Evolutionary conservation across 2,329 filamentous ascomycete genomes (phyloP), one percentile per base, ranked within the genome.

Genomic region (Fragosphaeria purpurea): DNA sequence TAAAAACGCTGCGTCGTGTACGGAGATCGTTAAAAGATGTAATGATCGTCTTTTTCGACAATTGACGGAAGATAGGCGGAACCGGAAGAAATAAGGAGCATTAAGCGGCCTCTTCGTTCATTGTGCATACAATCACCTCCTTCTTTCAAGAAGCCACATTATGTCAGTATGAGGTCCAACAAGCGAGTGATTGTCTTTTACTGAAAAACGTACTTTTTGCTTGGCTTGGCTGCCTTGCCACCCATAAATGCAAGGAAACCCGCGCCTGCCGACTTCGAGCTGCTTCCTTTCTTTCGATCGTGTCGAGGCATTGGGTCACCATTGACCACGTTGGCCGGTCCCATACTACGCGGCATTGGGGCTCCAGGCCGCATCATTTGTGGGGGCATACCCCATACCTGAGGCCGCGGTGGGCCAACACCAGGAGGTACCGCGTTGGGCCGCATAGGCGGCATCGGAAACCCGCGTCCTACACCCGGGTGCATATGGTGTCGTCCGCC

Each of bases 181-280:
- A 22, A 22, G 22, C 22, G 22, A 22, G 22, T 22, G 22, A 22
- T 22, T 22, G 22, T 22, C 22, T 22, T 22, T 22, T 22, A 22
- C 22, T 22, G 22, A 22, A n/a, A 34, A 32, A 48, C 57, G 47
- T 44, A 59, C 57, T 56, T 58, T 42, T 56, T 58, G 43, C 42
- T 41, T 10, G 50, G n/a, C 53, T 57, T 56, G 37, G 31, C 9
- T 1, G 51, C 50, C 47, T 55, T 56, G 44, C 53, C 53, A n/a
- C 53, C 50, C 4, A 58, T 52, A 31, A 57, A 57, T 3, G 41
- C 35, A 4, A 57, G 13, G 10, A 58, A 47, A 1, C 50, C 41
- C 9, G 31, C 38, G 41, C 44, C 40, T 7, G 46, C 35, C 6
- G 45, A 12, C 34, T 52, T 55, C 7, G 49, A 47, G 44, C 44